Evolutionary conservation across 441 rosid genomes (phyloP).

Genomic region (Theobroma grandiflorum): DNA sequence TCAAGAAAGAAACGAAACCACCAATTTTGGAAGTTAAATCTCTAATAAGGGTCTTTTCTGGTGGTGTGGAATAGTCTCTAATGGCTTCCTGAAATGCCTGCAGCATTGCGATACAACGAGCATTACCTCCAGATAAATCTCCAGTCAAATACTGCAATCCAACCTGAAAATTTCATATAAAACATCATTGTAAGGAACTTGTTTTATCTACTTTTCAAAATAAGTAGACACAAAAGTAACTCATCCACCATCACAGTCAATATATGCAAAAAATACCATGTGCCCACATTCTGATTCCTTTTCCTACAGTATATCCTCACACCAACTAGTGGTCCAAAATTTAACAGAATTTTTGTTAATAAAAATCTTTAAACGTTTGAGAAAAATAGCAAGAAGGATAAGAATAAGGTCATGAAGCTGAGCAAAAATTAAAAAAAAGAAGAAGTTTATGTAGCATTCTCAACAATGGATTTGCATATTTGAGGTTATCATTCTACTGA

Average conservation of each 20-base stretch:
- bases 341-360: background rate
- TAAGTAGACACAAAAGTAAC: background rate
- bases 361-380: conserved; percentile 3
- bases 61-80: conserved; percentile 61
- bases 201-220: background rate
- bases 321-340: conserved; percentile 15
- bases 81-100: conserved; percentile 69
- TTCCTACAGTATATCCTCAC: background rate
- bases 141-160: conserved; percentile 71
- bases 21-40: conserved; percentile 65
- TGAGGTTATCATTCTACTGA: conserved; percentile 1
- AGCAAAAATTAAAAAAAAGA: background rate
- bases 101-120: conserved; percentile 75
- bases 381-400: background rate
- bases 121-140: conserved; percentile 64
- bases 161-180: conserved; percentile 47
- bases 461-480: background rate
- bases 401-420: conserved; percentile 4
- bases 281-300: conserved; percentile 10
- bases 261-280: background rate
- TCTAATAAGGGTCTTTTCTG: conserved; percentile 55
- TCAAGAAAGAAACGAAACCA: conserved; percentile 65
- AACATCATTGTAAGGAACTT: conserved; percentile 17
- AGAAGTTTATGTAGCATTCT: background rate
- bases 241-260: background rate